Conservation (phyloP, 305 asterid genomes). For the Caryopteris hybrid region DNA sequence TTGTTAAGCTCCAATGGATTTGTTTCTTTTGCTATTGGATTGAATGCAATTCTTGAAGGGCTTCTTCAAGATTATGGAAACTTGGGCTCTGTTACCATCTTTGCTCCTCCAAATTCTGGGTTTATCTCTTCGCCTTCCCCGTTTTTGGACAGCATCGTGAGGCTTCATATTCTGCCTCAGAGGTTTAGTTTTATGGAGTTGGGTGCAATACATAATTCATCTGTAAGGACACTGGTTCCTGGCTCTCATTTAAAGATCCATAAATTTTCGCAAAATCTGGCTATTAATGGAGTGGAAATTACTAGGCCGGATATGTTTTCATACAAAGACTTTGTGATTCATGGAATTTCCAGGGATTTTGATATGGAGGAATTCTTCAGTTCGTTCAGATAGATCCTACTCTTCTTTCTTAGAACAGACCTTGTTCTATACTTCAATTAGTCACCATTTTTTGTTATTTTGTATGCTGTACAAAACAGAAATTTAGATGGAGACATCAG, state of each 20-base stretch:
- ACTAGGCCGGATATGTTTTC: conserved; percentile 34
- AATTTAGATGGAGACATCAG: not conserved
- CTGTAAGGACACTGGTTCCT: conserved; percentile 37
- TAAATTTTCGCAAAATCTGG: conserved; percentile 17
- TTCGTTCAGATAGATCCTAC: conserved; percentile 16
- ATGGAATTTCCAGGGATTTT: conserved; percentile 53
- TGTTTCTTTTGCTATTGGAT: conserved; percentile 57
- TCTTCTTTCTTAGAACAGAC: too few relatives aligned
- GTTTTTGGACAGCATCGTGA: conserved; percentile 43
- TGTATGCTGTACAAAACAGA: not conserved
- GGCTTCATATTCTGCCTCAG: conserved; percentile 52
- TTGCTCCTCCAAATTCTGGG: conserved; percentile 57
- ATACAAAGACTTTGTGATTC: conserved; percentile 34
- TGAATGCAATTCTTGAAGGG: conserved; percentile 53
- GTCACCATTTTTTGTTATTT: not conserved
- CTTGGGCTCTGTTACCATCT: conserved; percentile 44
- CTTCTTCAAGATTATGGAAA: conserved; percentile 37
- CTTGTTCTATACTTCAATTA: too few relatives aligned
- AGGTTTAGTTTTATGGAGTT: conserved; percentile 34
- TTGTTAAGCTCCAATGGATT: conserved; percentile 48
- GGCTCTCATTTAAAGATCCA: conserved; percentile 29
- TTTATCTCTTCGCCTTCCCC: conserved; percentile 50
- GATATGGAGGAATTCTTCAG: conserved; percentile 27
- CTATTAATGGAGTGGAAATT: conserved; percentile 47
- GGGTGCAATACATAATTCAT: conserved; percentile 20